Percentiles rank a stretch among this genome's conserved stretches.
These are phyloP conservation scores for Mycena belliarum DNA, from an alignment of 768 basidiomycete genomes.

Conservation along the genomic window DNA sequence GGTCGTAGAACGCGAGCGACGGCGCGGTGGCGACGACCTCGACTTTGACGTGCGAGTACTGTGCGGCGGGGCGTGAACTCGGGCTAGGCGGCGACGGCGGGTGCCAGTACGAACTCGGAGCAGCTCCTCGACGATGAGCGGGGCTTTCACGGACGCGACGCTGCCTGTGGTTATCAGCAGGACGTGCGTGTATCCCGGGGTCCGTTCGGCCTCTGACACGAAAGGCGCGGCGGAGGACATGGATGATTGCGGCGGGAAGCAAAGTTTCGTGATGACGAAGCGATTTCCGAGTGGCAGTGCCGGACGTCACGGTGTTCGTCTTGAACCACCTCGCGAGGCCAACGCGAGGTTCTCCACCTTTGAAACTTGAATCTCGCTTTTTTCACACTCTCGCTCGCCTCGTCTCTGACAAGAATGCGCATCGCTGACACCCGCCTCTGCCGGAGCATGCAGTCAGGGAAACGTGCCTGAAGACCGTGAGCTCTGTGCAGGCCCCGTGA, in stretches of 20 bases:
- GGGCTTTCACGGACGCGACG: slow-evolving; percentile 92
- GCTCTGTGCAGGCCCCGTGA: too few relatives aligned
- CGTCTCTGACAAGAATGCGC: too few relatives aligned
- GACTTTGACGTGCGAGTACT: slow-evolving; percentile 78
- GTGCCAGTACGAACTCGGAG: slow-evolving; percentile 45
- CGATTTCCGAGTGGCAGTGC: too few relatives aligned
- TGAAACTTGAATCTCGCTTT: too few relatives aligned
- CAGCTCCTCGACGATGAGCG: slow-evolving; percentile 82
- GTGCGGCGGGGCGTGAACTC: slow-evolving; percentile 1
- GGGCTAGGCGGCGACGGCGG: not conserved
- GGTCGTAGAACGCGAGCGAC: slow-evolving; percentile 76
- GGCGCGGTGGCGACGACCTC: slow-evolving; percentile 83
- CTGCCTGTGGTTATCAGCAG: slow-evolving; percentile 90
- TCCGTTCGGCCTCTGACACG: slow-evolving; percentile 42
- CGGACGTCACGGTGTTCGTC: too few relatives aligned
- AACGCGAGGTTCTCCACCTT: too few relatives aligned
- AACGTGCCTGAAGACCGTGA: too few relatives aligned
- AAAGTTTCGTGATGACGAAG: too few relatives aligned
- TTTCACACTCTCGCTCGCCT: too few relatives aligned
- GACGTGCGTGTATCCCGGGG: slow-evolving; percentile 57
- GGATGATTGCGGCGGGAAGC: not conserved
- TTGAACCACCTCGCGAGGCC: too few relatives aligned
- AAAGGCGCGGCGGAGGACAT: slow-evolving; percentile 31
- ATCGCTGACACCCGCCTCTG: too few relatives aligned
- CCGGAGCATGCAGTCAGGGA: too few relatives aligned